phyloP scores from a whole-genome alignment of 805 yeast genomes.

The Spencermartinsiella europaea region DNA sequence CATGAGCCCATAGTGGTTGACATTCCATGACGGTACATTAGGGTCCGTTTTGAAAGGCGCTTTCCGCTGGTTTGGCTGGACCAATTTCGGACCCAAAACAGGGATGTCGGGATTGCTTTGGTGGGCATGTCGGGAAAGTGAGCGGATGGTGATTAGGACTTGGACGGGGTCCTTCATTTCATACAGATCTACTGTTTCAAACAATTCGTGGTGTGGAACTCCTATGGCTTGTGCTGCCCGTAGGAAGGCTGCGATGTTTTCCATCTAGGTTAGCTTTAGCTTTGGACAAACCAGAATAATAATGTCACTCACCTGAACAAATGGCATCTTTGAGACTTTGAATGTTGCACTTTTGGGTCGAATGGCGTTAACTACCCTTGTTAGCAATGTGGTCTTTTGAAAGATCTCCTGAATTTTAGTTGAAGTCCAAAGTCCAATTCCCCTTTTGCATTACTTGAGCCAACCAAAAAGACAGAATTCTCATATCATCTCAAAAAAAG shows the following conservation, averaged over 20 bases:
- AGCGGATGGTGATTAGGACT: slow-evolving; percentile 66
- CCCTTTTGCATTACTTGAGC: no score
- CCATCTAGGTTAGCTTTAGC: slow-evolving; percentile 53
- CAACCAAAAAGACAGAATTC: no score
- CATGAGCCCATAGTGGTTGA: slow-evolving; percentile 56
- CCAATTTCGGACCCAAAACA: slow-evolving; percentile 55
- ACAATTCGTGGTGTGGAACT: slow-evolving; percentile 74
- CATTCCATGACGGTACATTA: slow-evolving; percentile 47
- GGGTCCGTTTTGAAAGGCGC: slow-evolving; percentile 32
- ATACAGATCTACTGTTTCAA: slow-evolving; percentile 70
- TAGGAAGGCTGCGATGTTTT: slow-evolving; percentile 70
- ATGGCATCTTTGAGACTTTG: slow-evolving; percentile 68
- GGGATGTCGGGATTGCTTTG: slow-evolving; percentile 46
- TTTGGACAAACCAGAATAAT: background rate
- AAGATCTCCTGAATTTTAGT: background rate
- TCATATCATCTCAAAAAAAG: no score
- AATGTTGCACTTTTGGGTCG: slow-evolving; percentile 38
- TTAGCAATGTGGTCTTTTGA: background rate
- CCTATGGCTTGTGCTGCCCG: slow-evolving; percentile 57
- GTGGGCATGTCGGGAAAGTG: slow-evolving; percentile 66
- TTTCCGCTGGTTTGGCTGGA: slow-evolving; percentile 36
- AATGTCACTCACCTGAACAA: slow-evolving; percentile 34
- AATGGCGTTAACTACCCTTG: slow-evolving; percentile 37
- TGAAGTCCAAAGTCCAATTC: no score
- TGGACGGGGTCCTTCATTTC: slow-evolving; percentile 75